A percentile compares a stretch with the other conserved stretches of the same genome.
phyloP scores from a whole-genome alignment of 2,329 filamentous ascomycete species.

The Ophiocordyceps unilateralis region DNA sequence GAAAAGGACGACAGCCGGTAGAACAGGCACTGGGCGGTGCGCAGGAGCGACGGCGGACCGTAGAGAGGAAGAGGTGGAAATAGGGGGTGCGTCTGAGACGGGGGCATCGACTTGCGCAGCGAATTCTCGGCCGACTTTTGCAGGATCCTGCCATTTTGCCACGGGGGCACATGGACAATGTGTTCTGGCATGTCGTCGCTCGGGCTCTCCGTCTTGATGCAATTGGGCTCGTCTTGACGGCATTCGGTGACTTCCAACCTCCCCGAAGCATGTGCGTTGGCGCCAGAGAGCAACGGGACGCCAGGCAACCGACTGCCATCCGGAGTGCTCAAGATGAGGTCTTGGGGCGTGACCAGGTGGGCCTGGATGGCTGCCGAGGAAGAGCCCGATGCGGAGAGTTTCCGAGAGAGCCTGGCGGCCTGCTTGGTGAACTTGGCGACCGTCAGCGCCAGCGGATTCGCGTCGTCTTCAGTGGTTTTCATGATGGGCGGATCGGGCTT shows the following conservation, averaged over 20 bases:
- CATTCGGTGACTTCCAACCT: constrained; percentile 10
- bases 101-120: constrained; percentile 33
- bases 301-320: constrained; percentile 50
- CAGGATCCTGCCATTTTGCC: constrained; percentile 16
- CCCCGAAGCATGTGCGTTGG: constrained; percentile 51
- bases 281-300: too few species aligned
- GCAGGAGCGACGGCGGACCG: constrained; percentile 51
- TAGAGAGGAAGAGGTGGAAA: constrained; percentile 78
- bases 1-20: constrained; percentile 56
- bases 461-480: too few species aligned
- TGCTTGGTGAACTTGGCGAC: constrained; percentile 41
- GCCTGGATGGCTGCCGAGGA: constrained; percentile 40
- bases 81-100: constrained; percentile 57
- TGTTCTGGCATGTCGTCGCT: too few species aligned
- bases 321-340: constrained; percentile 52
- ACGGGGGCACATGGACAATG: constrained; percentile 9
- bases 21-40: constrained; percentile 44
- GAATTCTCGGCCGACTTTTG: constrained; percentile 29
- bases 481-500: too few species aligned
- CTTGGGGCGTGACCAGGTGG: constrained; percentile 48
- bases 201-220: neutral
- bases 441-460: constrained; percentile 12
- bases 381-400: constrained; percentile 12
- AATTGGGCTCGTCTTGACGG: neutral
- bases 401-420: constrained; percentile 36